Evolutionary conservation across 2,329 filamentous ascomycete genomes (phyloP).

Genomic region (Lecanicillium sp.): DNA sequence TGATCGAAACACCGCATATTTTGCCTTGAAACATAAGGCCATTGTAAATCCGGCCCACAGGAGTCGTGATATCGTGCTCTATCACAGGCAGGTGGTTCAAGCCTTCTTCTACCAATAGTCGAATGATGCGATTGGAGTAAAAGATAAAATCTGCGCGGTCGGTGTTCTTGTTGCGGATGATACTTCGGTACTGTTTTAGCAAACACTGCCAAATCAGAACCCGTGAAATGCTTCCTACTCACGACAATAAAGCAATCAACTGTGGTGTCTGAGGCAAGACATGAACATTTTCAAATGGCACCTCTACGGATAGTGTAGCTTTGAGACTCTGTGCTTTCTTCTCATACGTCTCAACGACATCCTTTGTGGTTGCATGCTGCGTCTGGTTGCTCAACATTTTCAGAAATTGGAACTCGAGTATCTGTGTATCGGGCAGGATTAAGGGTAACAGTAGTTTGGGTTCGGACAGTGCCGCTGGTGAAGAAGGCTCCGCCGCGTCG

Average conservation of each 20-base stretch:
- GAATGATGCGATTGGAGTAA: slow-evolving; percentile 97
- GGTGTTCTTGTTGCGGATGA: slow-evolving; percentile 89
- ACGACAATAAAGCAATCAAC: slow-evolving; percentile 96
- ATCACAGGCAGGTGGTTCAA: slow-evolving; percentile 93
- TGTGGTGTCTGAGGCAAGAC: slow-evolving; percentile 90
- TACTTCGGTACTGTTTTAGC: slow-evolving; percentile 49
- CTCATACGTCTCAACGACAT: slow-evolving; percentile 8
- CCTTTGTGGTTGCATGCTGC: slow-evolving; percentile 4
- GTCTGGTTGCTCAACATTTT: background rate
- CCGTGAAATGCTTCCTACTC: slow-evolving; percentile 38
- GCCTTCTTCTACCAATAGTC: slow-evolving; percentile 91
- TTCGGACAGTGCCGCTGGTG: no score
- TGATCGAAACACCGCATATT: slow-evolving; percentile 97
- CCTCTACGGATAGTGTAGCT: slow-evolving; percentile 79
- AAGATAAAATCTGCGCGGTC: slow-evolving; percentile 96
- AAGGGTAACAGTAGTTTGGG: no score
- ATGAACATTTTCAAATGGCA: slow-evolving; percentile 80
- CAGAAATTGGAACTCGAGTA: no score
- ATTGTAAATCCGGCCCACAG: slow-evolving; percentile 79
- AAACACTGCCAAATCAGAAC: slow-evolving; percentile 15
- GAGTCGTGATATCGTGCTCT: slow-evolving; percentile 82
- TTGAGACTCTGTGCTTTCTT: slow-evolving; percentile 66
- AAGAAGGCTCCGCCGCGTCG: no score
- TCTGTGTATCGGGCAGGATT: no score
- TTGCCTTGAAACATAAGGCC: slow-evolving; percentile 96